Conservation (phyloP, 2,329 filamentous ascomycete species). For the Exophiala xenobiotica region DNA sequence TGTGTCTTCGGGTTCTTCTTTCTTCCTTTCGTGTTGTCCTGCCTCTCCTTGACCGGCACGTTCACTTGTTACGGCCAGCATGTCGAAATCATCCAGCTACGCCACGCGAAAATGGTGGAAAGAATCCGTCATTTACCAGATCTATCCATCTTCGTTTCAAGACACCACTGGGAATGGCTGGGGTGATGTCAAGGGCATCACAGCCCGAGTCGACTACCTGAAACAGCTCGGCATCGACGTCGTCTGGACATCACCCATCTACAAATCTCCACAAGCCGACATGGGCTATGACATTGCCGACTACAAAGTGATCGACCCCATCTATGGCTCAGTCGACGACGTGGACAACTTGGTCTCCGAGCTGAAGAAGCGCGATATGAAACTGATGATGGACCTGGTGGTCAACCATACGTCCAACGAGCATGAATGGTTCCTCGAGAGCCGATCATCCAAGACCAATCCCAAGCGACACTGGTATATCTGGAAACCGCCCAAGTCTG, state of each 20-base stretch:
- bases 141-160: constrained; percentile 58
- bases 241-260: constrained; percentile 56
- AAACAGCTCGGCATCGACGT: constrained; percentile 61
- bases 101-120: constrained; percentile 53
- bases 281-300: constrained; percentile 51
- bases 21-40: neutral
- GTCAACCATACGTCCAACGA: constrained; percentile 46
- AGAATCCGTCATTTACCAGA: constrained; percentile 58
- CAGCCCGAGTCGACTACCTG: constrained; percentile 64
- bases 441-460: constrained; percentile 59
- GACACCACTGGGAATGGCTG: constrained; percentile 55
- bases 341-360: constrained; percentile 46
- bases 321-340: constrained; percentile 48
- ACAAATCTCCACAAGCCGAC: constrained; percentile 54
- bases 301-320: constrained; percentile 48
- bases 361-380: constrained; percentile 48
- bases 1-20: too few species aligned
- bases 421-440: constrained; percentile 66
- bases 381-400: constrained; percentile 50
- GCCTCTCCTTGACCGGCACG: neutral
- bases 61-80: neutral
- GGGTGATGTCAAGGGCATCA: constrained; percentile 65
- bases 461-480: constrained; percentile 71
- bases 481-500: constrained; percentile 50
- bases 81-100: constrained; percentile 15